phyloP scores from a whole-genome alignment of 1,284 basidiomycete species.

The Ustilago loliicola region DNA sequence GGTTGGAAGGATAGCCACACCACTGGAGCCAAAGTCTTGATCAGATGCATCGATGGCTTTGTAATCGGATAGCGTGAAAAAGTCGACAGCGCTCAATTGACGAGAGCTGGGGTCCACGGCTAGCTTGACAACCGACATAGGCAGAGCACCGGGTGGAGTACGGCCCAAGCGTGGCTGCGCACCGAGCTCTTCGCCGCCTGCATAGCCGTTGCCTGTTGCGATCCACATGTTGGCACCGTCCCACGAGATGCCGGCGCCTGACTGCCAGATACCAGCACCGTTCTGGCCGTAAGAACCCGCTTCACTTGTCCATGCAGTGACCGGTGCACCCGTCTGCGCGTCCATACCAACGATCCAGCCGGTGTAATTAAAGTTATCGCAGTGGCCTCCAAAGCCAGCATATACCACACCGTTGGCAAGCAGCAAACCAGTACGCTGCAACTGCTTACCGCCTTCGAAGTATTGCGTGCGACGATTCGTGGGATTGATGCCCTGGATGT shows the following conservation, averaged over 20 bases:
- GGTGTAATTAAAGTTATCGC: slow-evolving; percentile 43
- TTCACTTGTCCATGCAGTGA: background rate
- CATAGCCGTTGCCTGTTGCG: slow-evolving; percentile 25
- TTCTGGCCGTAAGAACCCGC: background rate
- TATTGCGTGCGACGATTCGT: slow-evolving; percentile 20
- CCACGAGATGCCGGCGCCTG: slow-evolving; percentile 8
- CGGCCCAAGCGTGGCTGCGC: slow-evolving; percentile 17
- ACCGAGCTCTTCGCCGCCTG: slow-evolving; percentile 24
- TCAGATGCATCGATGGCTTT: slow-evolving; percentile 27
- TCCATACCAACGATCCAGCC: slow-evolving; percentile 41
- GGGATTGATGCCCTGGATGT: slow-evolving; percentile 17
- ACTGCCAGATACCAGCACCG: background rate
- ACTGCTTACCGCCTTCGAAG: slow-evolving; percentile 31
- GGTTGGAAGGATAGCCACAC: slow-evolving; percentile 6
- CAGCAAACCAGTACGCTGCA: slow-evolving; percentile 26
- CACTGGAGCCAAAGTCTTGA: slow-evolving; percentile 29
- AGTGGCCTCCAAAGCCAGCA: slow-evolving; percentile 37
- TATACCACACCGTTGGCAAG: slow-evolving; percentile 29
- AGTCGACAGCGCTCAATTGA: slow-evolving; percentile 21
- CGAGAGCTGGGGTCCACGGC: slow-evolving; percentile 1
- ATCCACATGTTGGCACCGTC: slow-evolving; percentile 31
- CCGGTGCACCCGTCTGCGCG: slow-evolving; percentile 13
- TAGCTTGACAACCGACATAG: slow-evolving; percentile 31
- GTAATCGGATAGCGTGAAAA: slow-evolving; percentile 27
- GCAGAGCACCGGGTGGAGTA: slow-evolving; percentile 19